Evolutionary conservation across 2,329 filamentous ascomycete genomes (phyloP).

Genomic region (Paecilomyces sp.): DNA sequence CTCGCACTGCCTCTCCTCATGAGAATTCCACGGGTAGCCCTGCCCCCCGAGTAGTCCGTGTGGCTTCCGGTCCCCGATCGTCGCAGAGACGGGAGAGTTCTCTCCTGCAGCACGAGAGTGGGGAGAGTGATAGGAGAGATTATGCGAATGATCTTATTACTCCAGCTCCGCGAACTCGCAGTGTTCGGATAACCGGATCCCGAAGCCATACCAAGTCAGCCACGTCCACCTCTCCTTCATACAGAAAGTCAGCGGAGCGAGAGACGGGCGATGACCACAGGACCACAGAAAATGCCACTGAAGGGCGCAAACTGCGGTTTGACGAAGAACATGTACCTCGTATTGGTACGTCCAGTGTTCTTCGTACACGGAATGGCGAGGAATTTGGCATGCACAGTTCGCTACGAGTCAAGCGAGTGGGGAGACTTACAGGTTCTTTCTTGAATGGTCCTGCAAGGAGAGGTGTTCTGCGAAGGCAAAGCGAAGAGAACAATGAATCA

Average conservation of each 20-base stretch:
- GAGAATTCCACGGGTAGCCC: slow-evolving; percentile 34
- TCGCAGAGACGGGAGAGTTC: slow-evolving; percentile 31
- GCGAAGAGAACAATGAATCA: slow-evolving; percentile 55
- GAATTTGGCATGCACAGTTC: slow-evolving; percentile 63
- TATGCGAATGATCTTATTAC: slow-evolving; percentile 36
- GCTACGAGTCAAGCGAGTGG: slow-evolving; percentile 69
- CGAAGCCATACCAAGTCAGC: slow-evolving; percentile 36
- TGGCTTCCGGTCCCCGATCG: slow-evolving; percentile 19
- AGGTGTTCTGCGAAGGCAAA: slow-evolving; percentile 55
- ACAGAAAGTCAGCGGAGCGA: slow-evolving; percentile 22
- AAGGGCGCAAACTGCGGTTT: slow-evolving; percentile 22
- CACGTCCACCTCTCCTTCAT: slow-evolving; percentile 29
- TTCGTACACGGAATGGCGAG: slow-evolving; percentile 48
- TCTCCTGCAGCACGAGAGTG: slow-evolving; percentile 28
- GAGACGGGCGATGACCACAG: slow-evolving; percentile 22
- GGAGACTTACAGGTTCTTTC: slow-evolving; percentile 68
- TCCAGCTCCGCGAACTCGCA: slow-evolving; percentile 38
- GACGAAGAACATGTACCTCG: slow-evolving; percentile 28
- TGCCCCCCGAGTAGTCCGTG: slow-evolving; percentile 33
- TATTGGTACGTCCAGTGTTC: slow-evolving; percentile 28
- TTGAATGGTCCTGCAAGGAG: slow-evolving; percentile 72
- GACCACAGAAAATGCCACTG: slow-evolving; percentile 26
- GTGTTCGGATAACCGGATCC: slow-evolving; percentile 34
- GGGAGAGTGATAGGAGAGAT: slow-evolving; percentile 16
- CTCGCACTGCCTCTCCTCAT: slow-evolving; percentile 29